These are phyloP conservation scores for Cinnamomum micranthum DNA, from an alignment of 164 flowering plant genomes.

Conservation along the genomic window DNA sequence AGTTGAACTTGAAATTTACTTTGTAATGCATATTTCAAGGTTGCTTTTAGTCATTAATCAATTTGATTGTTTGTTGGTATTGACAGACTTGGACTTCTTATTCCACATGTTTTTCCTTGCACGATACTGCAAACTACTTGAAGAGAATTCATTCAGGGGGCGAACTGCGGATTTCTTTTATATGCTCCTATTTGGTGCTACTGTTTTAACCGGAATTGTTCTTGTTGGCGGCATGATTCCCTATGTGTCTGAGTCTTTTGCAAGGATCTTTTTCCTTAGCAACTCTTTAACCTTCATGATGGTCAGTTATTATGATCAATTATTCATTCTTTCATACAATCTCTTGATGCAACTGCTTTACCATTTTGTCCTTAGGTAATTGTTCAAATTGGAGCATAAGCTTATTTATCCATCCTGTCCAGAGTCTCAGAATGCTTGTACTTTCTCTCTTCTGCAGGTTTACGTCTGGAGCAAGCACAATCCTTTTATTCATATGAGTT, in stretches of 20 bases:
- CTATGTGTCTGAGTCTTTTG: slow-evolving; percentile 81
- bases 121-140: slow-evolving; percentile 99
- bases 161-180: slow-evolving; percentile 98
- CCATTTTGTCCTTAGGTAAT: background rate
- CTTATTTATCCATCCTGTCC: background rate
- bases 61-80: slow-evolving; percentile 14
- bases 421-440: background rate
- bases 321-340: background rate
- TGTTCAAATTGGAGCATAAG: background rate
- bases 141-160: slow-evolving; percentile 98
- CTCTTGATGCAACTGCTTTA: background rate
- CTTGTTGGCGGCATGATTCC: slow-evolving; percentile 96
- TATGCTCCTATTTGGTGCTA: slow-evolving; percentile 98
- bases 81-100: slow-evolving; percentile 90
- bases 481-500: slow-evolving; percentile 97
- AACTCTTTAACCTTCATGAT: slow-evolving; percentile 98
- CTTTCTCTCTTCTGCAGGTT: slow-evolving; percentile 45
- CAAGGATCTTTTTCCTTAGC: slow-evolving; percentile 92
- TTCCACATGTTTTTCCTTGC: slow-evolving; percentile 99
- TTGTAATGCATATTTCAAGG: background rate
- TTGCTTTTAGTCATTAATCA: background rate
- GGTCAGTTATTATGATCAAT: slow-evolving; percentile 44
- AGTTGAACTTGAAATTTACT: no score
- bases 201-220: slow-evolving; percentile 84
- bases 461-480: slow-evolving; percentile 99